These are phyloP conservation scores for Jatropha multifida DNA, from an alignment of 441 rosid species.

Conservation along the genomic window DNA sequence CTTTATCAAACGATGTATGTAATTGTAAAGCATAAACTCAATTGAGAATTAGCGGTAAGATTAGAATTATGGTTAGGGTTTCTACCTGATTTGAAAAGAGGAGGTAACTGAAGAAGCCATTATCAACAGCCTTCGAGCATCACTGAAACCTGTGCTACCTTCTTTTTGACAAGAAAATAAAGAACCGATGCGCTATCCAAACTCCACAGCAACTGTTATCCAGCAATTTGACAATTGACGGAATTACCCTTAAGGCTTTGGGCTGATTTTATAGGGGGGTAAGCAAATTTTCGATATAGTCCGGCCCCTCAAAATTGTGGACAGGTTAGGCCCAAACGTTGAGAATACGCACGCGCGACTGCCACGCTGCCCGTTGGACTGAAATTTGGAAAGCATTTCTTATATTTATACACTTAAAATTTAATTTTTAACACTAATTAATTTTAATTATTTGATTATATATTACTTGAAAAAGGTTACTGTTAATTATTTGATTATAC, in stretches of 20 bases:
- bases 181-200: slow-evolving; percentile 5
- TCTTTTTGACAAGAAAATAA: slow-evolving; percentile 4
- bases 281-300: too few species aligned
- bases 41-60: not conserved
- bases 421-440: too few species aligned
- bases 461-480: too few species aligned
- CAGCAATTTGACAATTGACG: not conserved
- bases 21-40: not conserved
- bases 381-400: too few species aligned
- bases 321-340: too few species aligned
- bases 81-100: slow-evolving; percentile 65
- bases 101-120: slow-evolving; percentile 66
- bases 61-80: not conserved
- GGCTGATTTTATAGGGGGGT: not conserved
- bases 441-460: too few species aligned
- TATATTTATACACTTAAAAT: too few species aligned
- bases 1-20: not conserved
- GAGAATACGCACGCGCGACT: too few species aligned
- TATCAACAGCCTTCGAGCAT: slow-evolving; percentile 35
- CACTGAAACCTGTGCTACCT: not conserved
- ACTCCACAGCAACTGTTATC: not conserved
- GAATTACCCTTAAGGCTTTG: slow-evolving; percentile 1
- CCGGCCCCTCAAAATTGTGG: too few species aligned
- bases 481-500: too few species aligned
- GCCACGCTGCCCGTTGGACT: too few species aligned